Evolutionary conservation across 2,329 filamentous ascomycete species (phyloP), one percentile per base, ranked within the genome.

Genomic region (Trichoderma arundinaceum): DNA sequence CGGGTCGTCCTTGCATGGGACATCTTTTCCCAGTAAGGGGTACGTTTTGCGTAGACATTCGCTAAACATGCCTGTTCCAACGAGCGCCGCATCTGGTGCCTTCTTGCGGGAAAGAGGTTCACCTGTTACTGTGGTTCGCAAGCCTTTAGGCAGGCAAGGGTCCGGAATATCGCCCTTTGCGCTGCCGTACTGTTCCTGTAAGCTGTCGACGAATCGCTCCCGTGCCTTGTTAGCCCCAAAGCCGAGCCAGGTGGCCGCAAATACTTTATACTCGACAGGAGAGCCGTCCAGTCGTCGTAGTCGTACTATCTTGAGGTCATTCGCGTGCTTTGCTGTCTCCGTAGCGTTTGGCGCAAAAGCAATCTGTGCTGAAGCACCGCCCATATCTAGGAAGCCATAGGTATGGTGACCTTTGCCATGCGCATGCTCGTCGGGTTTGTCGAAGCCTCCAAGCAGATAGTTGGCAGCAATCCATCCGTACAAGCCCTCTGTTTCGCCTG

Each of bases 401-500:
- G 95, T 99, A 74, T 94, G 91, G 75, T 98, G 95, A 32, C 86
- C 87, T 70, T 96, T 93, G 60, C 92, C 93, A 76, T 97, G 92
- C 61, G 87, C 81, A 72, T 97, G 92, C 13, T 87, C 80, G 58
- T 89, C 81, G 0, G 92, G 89, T 17, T 85, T 82, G 75, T 98
- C 91, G 72, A 99, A 98, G 4, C 93, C 92, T 33, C 93, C 94
- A 1, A 99, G 83, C 35, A 99, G 80, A 74, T 99, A 99, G 75
- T 99, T 99, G 61, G 94, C 92, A 7, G 96, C 94, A 71, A 99
- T 91, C 95, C 95, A 99, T 44, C 95, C 95, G 73, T 98, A 99
- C 35, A 99, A 78, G 2, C 94, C 95, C 77, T 99, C 95, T 0
- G 95, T 98, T 77, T 97, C 94, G 49, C 95, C 95, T 0, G 93